Evolutionary conservation across 2,329 filamentous ascomycete genomes (phyloP).

Genomic region (Colletotrichum musae): DNA sequence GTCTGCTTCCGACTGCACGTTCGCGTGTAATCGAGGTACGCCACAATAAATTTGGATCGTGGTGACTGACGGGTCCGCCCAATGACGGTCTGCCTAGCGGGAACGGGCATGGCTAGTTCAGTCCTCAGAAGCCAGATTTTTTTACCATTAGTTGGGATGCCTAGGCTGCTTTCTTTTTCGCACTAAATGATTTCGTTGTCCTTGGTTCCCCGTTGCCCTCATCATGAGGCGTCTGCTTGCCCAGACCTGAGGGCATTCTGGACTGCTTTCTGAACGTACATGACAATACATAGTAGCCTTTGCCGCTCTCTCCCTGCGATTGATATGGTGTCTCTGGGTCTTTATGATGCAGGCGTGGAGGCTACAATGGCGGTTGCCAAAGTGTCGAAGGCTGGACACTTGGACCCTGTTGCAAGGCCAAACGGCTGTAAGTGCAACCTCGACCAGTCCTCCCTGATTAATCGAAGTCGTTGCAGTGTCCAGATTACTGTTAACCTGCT

Average conservation of each 20-base stretch:
- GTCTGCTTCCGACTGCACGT: constrained; percentile 20
- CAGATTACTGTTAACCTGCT: background rate
- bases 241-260: too few relatives aligned
- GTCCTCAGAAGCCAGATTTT: too few relatives aligned
- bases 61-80: background rate
- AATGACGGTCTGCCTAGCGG: constrained; percentile 7
- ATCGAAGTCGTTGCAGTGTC: background rate
- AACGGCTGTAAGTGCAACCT: background rate
- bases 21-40: constrained; percentile 5
- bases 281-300: background rate
- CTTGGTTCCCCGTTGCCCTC: too few relatives aligned
- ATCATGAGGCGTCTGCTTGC: too few relatives aligned
- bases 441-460: background rate
- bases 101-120: background rate
- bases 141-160: too few relatives aligned
- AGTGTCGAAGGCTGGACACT: background rate
- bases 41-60: constrained; percentile 6
- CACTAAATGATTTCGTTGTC: too few relatives aligned
- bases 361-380: background rate
- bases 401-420: background rate
- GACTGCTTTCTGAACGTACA: too few relatives aligned
- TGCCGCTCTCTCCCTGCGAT: constrained; percentile 2
- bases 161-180: too few relatives aligned
- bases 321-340: background rate
- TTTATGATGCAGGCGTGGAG: background rate